Evolutionary conservation across 139 green algal species (phyloP).

Genomic region (Picocystis salinarum): DNA sequence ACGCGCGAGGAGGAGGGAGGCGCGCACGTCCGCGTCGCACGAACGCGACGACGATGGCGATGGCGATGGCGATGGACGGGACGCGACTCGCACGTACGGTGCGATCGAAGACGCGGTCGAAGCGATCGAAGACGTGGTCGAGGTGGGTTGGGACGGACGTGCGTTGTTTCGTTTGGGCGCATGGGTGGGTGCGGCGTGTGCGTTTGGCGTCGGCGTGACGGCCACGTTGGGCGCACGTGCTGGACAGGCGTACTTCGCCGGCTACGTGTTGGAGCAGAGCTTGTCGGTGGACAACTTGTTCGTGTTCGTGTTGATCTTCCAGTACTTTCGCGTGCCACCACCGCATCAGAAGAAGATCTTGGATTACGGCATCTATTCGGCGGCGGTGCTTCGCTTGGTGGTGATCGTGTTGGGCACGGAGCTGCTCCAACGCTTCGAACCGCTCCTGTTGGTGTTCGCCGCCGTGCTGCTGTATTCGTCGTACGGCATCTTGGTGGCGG

Average conservation of each 20-base stretch:
- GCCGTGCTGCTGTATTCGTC: constrained; percentile 69
- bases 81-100: no score
- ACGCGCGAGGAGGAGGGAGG: no score
- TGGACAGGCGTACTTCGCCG: constrained; percentile 55
- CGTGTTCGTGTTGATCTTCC: constrained; percentile 93
- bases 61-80: no score
- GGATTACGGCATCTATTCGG: constrained; percentile 68
- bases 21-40: no score
- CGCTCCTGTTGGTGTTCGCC: constrained; percentile 78
- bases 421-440: constrained; percentile 64
- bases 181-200: background rate
- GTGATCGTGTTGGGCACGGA: constrained; percentile 66
- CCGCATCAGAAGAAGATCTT: constrained; percentile 38
- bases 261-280: constrained; percentile 90
- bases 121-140: no score
- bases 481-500: constrained; percentile 13
- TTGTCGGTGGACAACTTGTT: constrained; percentile 95
- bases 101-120: no score
- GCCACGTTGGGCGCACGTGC: background rate
- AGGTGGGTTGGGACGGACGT: no score
- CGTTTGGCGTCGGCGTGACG: constrained; percentile 1
- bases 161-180: no score
- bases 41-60: no score
- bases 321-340: constrained; percentile 27
- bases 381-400: constrained; percentile 62